Conservation (phyloP, 305 asterid genomes). For the Andrographis paniculata region DNA sequence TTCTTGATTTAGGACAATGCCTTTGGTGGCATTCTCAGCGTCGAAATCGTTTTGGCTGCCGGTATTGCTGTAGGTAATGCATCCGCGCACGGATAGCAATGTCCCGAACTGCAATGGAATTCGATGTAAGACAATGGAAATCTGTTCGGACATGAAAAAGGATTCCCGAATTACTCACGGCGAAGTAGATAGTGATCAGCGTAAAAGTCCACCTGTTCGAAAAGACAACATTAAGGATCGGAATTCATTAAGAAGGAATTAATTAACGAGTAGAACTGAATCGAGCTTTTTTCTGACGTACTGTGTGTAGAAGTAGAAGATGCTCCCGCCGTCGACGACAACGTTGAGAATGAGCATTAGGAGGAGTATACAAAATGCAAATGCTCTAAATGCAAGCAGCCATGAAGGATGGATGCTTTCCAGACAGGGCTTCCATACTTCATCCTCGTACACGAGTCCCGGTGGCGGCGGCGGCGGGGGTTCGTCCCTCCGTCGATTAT, state of each 20-base stretch:
- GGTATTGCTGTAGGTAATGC: constrained; percentile 31
- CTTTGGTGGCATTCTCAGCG: constrained; percentile 27
- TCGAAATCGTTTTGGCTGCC: constrained; percentile 39
- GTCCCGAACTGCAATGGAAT: constrained; percentile 62
- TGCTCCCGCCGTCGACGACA: constrained; percentile 59
- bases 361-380: constrained; percentile 70
- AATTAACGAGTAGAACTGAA: too few species aligned
- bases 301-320: constrained; percentile 90
- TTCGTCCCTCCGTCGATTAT: too few species aligned
- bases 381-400: constrained; percentile 60
- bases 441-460: constrained; percentile 74
- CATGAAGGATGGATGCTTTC: constrained; percentile 69
- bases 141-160: not conserved
- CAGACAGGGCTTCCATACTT: constrained; percentile 86
- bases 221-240: too few species aligned
- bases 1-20: constrained; percentile 24
- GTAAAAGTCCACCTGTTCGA: constrained; percentile 79
- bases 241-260: too few species aligned
- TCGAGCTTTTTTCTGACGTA: too few species aligned
- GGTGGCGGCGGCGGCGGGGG: too few species aligned
- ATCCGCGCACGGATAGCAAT: constrained; percentile 71
- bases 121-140: constrained; percentile 8
- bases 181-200: constrained; percentile 71
- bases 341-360: constrained; percentile 64
- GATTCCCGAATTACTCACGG: constrained; percentile 38